Evolutionary conservation across 2,329 filamentous ascomycete genomes (phyloP).

Genomic region (Trichoderma lentiforme): DNA sequence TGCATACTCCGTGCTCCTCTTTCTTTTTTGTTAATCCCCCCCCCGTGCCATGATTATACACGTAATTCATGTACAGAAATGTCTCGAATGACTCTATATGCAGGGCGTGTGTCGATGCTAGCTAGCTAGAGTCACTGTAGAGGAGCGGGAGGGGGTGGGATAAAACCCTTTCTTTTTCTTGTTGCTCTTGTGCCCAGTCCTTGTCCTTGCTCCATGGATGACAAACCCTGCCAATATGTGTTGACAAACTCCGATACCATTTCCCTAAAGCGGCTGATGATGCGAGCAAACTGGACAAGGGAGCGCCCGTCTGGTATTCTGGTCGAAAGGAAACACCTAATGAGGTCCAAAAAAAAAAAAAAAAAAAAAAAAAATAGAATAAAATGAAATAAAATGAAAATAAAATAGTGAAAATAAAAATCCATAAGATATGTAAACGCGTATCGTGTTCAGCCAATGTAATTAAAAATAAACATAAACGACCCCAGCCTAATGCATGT

Average conservation of each 20-base stretch:
- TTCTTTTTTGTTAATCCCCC: background rate
- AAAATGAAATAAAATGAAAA: background rate
- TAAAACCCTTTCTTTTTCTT: background rate
- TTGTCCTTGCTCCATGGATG: background rate
- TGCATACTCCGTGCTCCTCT: background rate
- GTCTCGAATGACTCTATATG: background rate
- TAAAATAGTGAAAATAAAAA: background rate
- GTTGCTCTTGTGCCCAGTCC: background rate
- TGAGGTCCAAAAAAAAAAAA: background rate
- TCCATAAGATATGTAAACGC: background rate
- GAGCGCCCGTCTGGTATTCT: background rate
- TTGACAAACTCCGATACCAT: constrained; percentile 13
- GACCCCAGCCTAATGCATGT: background rate
- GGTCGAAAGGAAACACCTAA: background rate
- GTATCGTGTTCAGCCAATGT: background rate
- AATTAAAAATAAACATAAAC: background rate
- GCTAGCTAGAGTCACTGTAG: background rate
- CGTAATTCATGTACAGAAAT: background rate
- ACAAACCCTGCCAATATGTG: constrained; percentile 8
- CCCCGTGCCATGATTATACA: background rate
- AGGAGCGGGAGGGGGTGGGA: background rate
- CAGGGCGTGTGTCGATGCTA: background rate
- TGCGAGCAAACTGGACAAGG: background rate
- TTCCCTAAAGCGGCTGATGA: constrained; percentile 2
- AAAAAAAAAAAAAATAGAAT: background rate